Evolutionary conservation across 768 basidiomycete genomes (phyloP).

Genomic region (Phlegmacium glaucopus): DNA sequence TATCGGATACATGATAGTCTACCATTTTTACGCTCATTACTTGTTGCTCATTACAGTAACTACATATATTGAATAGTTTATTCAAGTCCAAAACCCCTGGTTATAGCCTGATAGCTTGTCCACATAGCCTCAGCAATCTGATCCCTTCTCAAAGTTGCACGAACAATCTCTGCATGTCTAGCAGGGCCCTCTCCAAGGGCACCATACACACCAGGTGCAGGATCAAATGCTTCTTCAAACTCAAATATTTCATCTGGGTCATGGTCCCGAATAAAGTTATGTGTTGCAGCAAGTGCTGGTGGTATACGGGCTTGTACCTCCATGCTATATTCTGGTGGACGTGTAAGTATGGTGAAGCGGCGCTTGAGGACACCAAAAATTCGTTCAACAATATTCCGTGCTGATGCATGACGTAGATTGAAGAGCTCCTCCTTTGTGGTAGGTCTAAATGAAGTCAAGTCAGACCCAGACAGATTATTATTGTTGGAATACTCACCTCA

Average conservation of each 20-base stretch:
- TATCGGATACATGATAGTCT: not conserved
- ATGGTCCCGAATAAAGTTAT: slow-evolving; percentile 20
- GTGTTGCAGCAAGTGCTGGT: slow-evolving; percentile 16
- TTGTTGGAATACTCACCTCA: slow-evolving; percentile 11
- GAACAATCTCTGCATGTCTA: slow-evolving; percentile 4
- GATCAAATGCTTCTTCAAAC: not conserved
- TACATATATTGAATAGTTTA: not conserved
- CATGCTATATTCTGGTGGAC: slow-evolving; percentile 14
- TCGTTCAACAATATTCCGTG: slow-evolving; percentile 34
- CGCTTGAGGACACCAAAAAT: slow-evolving; percentile 37
- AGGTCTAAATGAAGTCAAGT: slow-evolving; percentile 22
- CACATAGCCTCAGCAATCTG: slow-evolving; percentile 15
- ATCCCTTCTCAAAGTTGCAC: slow-evolving; percentile 8
- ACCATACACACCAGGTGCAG: not conserved
- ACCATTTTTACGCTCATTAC: too few species aligned
- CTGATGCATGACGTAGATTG: slow-evolving; percentile 38
- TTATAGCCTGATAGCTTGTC: slow-evolving; percentile 11
- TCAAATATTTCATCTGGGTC: slow-evolving; percentile 9
- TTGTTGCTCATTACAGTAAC: too few species aligned
- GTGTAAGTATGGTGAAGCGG: slow-evolving; percentile 15
- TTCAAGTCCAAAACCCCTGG: not conserved
- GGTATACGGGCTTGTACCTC: slow-evolving; percentile 18
- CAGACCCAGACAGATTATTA: slow-evolving; percentile 1
- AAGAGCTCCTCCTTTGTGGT: slow-evolving; percentile 35
- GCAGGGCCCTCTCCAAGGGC: slow-evolving; percentile 7